Percentiles rank a stretch among this genome's conserved stretches.
Evolutionary conservation across 148 eudicot species (phyloP).

Genomic region (Drosera capensis): DNA sequence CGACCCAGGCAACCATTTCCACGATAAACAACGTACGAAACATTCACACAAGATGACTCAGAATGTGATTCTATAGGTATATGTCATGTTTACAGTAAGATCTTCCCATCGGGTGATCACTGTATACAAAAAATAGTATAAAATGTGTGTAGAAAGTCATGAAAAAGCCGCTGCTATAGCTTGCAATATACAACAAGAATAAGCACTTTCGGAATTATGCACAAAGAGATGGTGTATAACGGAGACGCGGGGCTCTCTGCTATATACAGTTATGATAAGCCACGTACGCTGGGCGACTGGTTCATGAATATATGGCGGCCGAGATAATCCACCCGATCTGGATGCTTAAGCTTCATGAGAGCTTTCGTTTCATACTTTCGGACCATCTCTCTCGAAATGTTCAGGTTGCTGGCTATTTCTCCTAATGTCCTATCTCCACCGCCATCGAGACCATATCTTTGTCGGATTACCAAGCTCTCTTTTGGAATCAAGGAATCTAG

Average conservation of each 20-base stretch:
- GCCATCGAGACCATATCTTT: conserved; percentile 94
- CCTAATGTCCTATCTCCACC: conserved; percentile 86
- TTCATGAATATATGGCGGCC: conserved; percentile 47
- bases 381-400: conserved; percentile 94
- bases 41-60: too few relatives aligned
- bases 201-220: too few relatives aligned
- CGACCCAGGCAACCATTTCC: too few relatives aligned
- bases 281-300: neutral
- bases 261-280: neutral
- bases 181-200: too few relatives aligned
- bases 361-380: conserved; percentile 91
- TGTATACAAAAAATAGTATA: too few relatives aligned
- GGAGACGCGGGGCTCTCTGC: neutral
- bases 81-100: too few relatives aligned
- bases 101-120: too few relatives aligned
- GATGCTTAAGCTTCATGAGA: conserved; percentile 91
- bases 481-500: conserved; percentile 95
- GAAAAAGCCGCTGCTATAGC: too few relatives aligned
- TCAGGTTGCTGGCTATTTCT: conserved; percentile 83
- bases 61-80: too few relatives aligned
- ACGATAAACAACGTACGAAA: too few relatives aligned
- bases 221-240: too few relatives aligned
- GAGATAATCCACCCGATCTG: conserved; percentile 73
- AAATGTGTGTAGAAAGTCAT: too few relatives aligned
- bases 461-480: conserved; percentile 92